Evolutionary conservation across 2,329 filamentous ascomycete genomes (phyloP), one percentile per base, ranked within the genome.

Genomic region (Didymella segeticola): DNA sequence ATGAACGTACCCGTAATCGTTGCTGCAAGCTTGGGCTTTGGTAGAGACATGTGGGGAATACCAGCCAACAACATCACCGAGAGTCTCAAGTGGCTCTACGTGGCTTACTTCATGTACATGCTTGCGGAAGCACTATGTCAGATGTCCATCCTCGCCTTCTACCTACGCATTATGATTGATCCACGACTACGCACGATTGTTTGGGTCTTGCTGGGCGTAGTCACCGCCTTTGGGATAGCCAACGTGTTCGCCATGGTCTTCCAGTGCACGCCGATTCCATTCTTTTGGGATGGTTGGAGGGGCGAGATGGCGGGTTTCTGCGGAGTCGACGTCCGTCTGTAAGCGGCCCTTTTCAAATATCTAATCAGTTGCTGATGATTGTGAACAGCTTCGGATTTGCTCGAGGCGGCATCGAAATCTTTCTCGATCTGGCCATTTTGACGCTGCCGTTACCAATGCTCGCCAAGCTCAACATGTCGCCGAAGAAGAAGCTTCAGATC

Each of bases 261-360:
- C 39, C 73, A 78, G 34, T 78, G 75, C 50, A 57, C 52, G 5
- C 77, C 77, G 1, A 61, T 78, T 8, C 43, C 53, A 2, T 74
- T 69, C 15, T 75, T 75, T 31, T 78, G 77, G 77, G 61, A 70
- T n/a, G 73, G 70, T 17, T 79, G 76, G 77, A 69, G 67, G 29
- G 69, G 69, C 11, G 68, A 76, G 30, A 68, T 63, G 26, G 20
- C 62, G 14, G 74, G 68, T n/a, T 49, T 63, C 15, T 66, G 62
- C 38, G 73, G 71, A 56, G 70, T 77, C 20, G 63, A 77, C 31
- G 69, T 78, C 29, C 72, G 71, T 12, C 61, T 43, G 47, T 50
- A 31, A 30, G 47, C 38, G 6, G 14, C 2, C 6, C n/a, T 15
- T 23, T 1, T 10, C 27, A 14, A 10, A 27, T 22, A 1, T 10